Base-by-base conservation (phyloP, 768 basidiomycete species). In the Leccinum obscurum region DNA sequence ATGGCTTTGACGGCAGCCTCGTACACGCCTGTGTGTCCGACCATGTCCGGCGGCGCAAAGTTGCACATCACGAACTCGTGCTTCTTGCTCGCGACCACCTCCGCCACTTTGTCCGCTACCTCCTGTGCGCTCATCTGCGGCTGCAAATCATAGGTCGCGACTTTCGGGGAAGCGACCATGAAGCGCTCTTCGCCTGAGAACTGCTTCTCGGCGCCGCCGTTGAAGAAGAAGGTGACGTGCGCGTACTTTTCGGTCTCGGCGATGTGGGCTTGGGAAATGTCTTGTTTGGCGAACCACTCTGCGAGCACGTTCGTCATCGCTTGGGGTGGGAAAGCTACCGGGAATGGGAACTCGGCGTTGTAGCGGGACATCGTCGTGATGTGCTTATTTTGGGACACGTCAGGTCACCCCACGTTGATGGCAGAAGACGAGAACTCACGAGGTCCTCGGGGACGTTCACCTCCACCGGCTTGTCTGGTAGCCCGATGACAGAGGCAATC, bases 161-260 rank as follows among this genome's bases (percentile, higher is more conserved):
- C 94, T 68, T 92, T 95, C 46, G 94, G 95, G 15, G 93, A 95
- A 4, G 92, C 84, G 60, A 96, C 87, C 91, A 97, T 87, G 72
- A 87, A 81, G 15, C 95, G 81, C 65, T 92, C 89, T 71, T 97
- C 95, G 35, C 78, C 74, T 14, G 83, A 80, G 75, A 92, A 98
- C 68, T 95, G 92, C 71, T 94, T 92, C 80, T 97, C 95, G 30
- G 94, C 87, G 58, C 95, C 95, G 14, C 95, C 95, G 75, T 96
- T 97, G 84, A 97, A 96, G 84, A 96, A 97, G 81, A 97, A 96
- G 0, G 95, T 98, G 57, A 98, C 92, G 70, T 98, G 95, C 2
- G 94, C 94, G 74, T 95, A 98, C 77, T 98, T 96, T 73, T 96
- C 95, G n/a, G 95, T 96, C 74, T 97, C 95, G 84, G 93, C 95